Base-by-base conservation (phyloP, 2,329 filamentous ascomycete species). In the Hypoxylon sp. region DNA sequence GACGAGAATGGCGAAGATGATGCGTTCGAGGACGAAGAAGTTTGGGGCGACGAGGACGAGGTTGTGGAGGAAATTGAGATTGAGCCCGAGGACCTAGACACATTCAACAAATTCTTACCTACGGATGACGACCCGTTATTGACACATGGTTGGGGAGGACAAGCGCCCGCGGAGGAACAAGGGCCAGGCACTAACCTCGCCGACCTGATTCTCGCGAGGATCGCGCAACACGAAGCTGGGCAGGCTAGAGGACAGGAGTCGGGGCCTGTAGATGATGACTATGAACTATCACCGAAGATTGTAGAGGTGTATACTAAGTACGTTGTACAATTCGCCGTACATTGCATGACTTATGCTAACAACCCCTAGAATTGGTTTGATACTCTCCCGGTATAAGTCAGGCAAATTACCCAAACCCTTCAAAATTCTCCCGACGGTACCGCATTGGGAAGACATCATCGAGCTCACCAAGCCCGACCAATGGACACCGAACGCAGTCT, bases 371-470 rank as follows among this genome's bases (percentile, higher is more conserved):
- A 91, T 97, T 74, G 95, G 95, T 68, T 85, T 95, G 73, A 91
- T 98, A 68, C 87, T 99, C 66, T 94, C 93, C 27, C 90, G 95
- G 72, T 98, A 97, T 85, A 97, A 97, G 82, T 95, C 92, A 13
- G 96, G 96, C n/a, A 95, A 95, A 73, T 87, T 99, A 33, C 96
- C 96, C 20, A 99, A 99, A 81, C 95, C 95, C 0, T 97, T 99
- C 86, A 98, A 98, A 82, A 94, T 98, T 72, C 87, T 99, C 7
- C 96, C 96, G 2, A 95, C 94, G 0, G 89, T 98, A 13, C 94
- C 94, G 6, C 90, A 96, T 76, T 98, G 95, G 94, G 93, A 96
- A 78, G 92, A 94, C 20, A 92, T 97, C 40, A 88, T 97, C 74
- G 86, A 90, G 71, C 89, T 97, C 61, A 97, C 94, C n/a, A 88